Conservation (phyloP, 352 stramenopile genomes). For the Phytophthora megakarya region DNA sequence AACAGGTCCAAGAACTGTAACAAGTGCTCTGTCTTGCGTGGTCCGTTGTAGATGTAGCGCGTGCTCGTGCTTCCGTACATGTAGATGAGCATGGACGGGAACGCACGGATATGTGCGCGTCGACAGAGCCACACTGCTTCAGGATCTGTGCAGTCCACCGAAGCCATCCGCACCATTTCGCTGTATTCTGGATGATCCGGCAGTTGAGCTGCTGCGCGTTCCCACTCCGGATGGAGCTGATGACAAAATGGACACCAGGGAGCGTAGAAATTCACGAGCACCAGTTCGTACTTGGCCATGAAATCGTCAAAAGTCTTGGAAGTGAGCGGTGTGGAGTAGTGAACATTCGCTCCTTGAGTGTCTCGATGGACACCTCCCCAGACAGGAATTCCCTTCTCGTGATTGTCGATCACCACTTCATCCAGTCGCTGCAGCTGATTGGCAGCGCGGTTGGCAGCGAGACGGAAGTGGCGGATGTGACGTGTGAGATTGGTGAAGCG, state of each 20-base stretch:
- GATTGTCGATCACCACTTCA: conserved; percentile 74
- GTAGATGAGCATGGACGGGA: conserved; percentile 89
- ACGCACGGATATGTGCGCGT: conserved; percentile 72
- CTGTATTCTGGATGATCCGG: conserved; percentile 79
- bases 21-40: conserved; percentile 71
- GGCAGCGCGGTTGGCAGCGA: conserved; percentile 40
- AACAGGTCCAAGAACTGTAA: conserved; percentile 86
- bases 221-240: conserved; percentile 78
- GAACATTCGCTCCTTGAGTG: conserved; percentile 50
- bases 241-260: conserved; percentile 83
- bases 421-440: conserved; percentile 52
- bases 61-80: conserved; percentile 82
- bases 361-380: conserved; percentile 67
- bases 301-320: conserved; percentile 75
- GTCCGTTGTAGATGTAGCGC: conserved; percentile 84
- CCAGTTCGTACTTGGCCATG: conserved; percentile 84
- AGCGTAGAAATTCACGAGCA: conserved; percentile 87
- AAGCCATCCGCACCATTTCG: conserved; percentile 79
- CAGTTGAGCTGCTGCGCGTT: conserved; percentile 69
- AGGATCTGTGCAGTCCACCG: conserved; percentile 78
- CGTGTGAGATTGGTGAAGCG: conserved; percentile 78
- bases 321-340: conserved; percentile 78
- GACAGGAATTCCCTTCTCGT: conserved; percentile 59
- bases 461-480: conserved; percentile 78
- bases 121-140: conserved; percentile 68